Base-by-base conservation (phyloP, 1,284 basidiomycete genomes). In the Cutaneotrichosporon mucoides region DNA sequence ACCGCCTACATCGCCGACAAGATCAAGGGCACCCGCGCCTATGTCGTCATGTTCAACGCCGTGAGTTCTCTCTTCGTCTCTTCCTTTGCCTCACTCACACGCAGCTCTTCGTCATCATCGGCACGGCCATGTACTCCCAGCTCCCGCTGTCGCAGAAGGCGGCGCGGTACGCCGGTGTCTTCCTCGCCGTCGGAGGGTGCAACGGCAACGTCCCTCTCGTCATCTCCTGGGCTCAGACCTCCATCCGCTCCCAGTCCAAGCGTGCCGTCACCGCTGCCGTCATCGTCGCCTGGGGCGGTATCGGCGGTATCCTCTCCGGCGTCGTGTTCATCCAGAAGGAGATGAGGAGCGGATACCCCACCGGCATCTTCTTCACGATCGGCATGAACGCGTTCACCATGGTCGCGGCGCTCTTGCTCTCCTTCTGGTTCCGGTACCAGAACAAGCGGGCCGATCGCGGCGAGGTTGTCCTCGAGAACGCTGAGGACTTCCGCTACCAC, bases 221-320 rank as follows among this genome's bases (percentile, higher is more conserved):
- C 42, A 57, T 74, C 38, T 67, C 72, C 4, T 77, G 74, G 67
- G 69, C 71, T 46, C 72, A 76, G 62, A 77, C 76, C 66, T 79
- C 79, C 68, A 76, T 81, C 42, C 74, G 75, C 11, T 68, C 72
- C n/a, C 76, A 80, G 63, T 72, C 72, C 35, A 80, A 80, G 62
- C 64, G 69, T 41, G 66, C 69, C 15, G 73, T 76, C 37, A 53
- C 61, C 33, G 53, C 56, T 15, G 59, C 60, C 1, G 37, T 63
- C 42, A 49, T 63, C 42, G 59, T 65, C 41, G 64, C 61, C 13
- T 53, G 47, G 45, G 64, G 64, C n/a, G 61, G 64, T 34, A 53
- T 65, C 34, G 64, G 64, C 43, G 64, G 64, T 33, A 65, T 65
- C 45, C 33, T 65, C 41, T 46, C 64, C 15, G 45, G 54, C 2